Evolutionary conservation across 2,329 filamentous ascomycete species (phyloP), one percentile per base, ranked within the genome.

Genomic region (Pseudogymnoascus destructans): DNA sequence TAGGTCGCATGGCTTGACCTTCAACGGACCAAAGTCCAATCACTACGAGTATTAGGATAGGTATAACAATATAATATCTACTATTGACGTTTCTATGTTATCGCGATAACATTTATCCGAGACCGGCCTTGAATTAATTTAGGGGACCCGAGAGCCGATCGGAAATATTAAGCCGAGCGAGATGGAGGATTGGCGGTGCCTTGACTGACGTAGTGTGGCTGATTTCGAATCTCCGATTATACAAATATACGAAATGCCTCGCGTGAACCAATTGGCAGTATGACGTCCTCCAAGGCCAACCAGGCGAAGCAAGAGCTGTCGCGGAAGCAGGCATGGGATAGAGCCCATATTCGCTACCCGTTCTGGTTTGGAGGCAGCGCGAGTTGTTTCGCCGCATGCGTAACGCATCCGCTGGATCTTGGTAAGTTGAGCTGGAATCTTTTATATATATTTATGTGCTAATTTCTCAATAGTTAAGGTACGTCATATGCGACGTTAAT

Each of bases 301-400:
- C 56, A 64, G 57, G 38, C 59, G 38, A 62, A 59, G 33, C 59
- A 59, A 59, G 60, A 64, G 58, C 58, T 60, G 36, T 58, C 60
- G 30, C 30, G 57, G 46, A 64, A 65, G 59, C 61, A 63, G 52
- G 59, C 59, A 27, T 60, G 33, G 60, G 66, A 68, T 60, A 66
- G 67, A 57, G 66, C 61, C 49, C 57, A 62, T 54, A 58, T 74
- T 19, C 63, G 67, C 27, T 92, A 92, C 73, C 87, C 87, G 8
- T 92, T 92, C 73, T 97, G 92, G 93, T 97, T 98, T 71, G 93
- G 93, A 63, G 93, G 93, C 59, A 95, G 89, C 70, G 90, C 92
- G 56, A 93, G 88, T 69, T 95, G 89, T 70, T 85, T 93, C 77
- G 92, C 92, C 35, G 91, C 92, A 46, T 85, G 84, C 65, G 87